Evolutionary conservation across 306 rosid species (phyloP).

Genomic region (Trifolium fragiferum): DNA sequence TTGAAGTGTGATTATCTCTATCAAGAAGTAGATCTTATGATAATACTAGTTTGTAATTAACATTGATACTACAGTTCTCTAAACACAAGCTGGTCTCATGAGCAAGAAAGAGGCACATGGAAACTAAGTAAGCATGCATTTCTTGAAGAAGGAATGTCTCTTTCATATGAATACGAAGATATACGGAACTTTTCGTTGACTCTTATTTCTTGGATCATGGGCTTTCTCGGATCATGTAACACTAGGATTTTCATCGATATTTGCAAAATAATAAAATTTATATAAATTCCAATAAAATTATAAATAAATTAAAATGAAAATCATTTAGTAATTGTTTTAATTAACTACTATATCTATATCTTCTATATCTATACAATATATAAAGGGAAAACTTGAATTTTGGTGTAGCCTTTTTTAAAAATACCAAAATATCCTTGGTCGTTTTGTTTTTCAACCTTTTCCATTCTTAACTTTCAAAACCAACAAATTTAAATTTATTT

Average conservation of each 20-base stretch:
- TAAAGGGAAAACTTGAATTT: too few species aligned
- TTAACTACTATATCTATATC: not conserved
- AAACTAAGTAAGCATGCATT: slow-evolving; percentile 38
- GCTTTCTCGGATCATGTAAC: slow-evolving; percentile 70
- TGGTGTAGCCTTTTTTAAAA: too few species aligned
- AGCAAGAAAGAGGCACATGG: slow-evolving; percentile 46
- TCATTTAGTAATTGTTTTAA: slow-evolving; percentile 2
- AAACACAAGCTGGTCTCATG: slow-evolving; percentile 18
- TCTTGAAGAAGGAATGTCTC: slow-evolving; percentile 64
- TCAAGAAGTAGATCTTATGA: too few species aligned
- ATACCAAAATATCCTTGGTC: too few species aligned
- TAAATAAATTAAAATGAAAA: slow-evolving; percentile 14
- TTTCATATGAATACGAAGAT: slow-evolving; percentile 1
- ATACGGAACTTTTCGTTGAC: slow-evolving; percentile 46
- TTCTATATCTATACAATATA: too few species aligned
- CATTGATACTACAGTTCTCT: not conserved
- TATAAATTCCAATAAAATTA: not conserved
- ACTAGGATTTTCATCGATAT: slow-evolving; percentile 37
- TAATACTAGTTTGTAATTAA: too few species aligned
- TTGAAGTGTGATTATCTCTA: too few species aligned
- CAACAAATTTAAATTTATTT: too few species aligned
- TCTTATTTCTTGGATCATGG: slow-evolving; percentile 82
- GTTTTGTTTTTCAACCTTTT: too few species aligned
- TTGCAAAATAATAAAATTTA: not conserved
- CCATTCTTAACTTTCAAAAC: too few species aligned